Base-by-base conservation (phyloP, 2,329 filamentous ascomycete species). In the Botrytis porri region DNA sequence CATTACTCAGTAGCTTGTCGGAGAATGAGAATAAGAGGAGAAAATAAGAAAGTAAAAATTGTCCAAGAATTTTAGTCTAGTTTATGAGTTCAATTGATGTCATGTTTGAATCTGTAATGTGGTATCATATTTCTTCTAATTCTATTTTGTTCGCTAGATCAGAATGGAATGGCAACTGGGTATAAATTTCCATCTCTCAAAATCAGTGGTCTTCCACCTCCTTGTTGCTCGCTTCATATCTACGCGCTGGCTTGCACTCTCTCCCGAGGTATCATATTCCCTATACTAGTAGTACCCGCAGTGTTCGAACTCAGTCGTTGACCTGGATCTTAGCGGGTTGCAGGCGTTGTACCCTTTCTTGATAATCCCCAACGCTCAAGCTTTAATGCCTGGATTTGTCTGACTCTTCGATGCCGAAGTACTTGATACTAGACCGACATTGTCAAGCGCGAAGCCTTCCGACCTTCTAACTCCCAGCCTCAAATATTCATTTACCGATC, bases 401-500 rank as follows among this genome's bases (percentile, higher is more conserved):
- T 18, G 25, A 20, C 16, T 29, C 39, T 22, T 43, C 16, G 37
- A 43, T 29, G 39, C 10, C 39, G 7, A 41, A 10, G 25, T 18
- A 41, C 37, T 39, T 39, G 14, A 62, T 62, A 14, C 14, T 62
- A 18, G 25, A 62, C 22, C 41, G 22, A 18, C 16, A 32, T 43
- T 8, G 25, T 63, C 61, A 43, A 41, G 16, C 61, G n/a, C 39
- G 18, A 29, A 63, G 37, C 22, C 6, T 18, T 16, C 18, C 25
- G 29, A 39, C 18, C n/a, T 37, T 18, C 25, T 32, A 8, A 14
- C 54, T 25, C 18, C 4, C 12, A 35, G 22, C 1, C 14, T 32
- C 35, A 22, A 62, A 39, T 25, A 45, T 57, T 57, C 51, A 71
- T 41, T 57, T 72, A 25, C 22, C 88, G 79, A 98, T 96, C 79